A percentile compares a stretch with the other conserved stretches of the same genome.
Conservation (phyloP, 192 early-diverging fungal species). For the Rhizophagus prolifer region DNA sequence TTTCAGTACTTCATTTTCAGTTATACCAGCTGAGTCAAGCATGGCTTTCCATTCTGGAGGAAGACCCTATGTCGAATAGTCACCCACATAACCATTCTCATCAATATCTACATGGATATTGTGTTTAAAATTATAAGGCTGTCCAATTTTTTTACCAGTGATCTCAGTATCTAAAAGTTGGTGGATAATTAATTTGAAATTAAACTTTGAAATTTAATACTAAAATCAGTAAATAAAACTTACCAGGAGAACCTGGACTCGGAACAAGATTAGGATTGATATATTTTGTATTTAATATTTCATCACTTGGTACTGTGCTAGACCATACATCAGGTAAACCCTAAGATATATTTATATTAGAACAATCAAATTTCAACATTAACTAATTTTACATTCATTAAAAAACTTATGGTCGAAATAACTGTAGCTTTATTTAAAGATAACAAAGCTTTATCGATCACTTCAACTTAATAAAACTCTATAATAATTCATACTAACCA, state of each 20-base stretch:
- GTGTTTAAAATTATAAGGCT: slow-evolving; percentile 54
- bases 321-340: slow-evolving; percentile 61
- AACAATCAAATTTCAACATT: slow-evolving; percentile 5
- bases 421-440: too few species aligned
- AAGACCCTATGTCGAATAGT: slow-evolving; percentile 38
- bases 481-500: slow-evolving; percentile 35
- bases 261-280: slow-evolving; percentile 57
- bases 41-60: slow-evolving; percentile 50
- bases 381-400: neutral
- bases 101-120: slow-evolving; percentile 53
- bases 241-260: slow-evolving; percentile 28
- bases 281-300: slow-evolving; percentile 52
- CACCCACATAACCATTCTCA: slow-evolving; percentile 27
- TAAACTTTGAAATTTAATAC: slow-evolving; percentile 17
- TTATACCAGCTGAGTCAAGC: slow-evolving; percentile 44
- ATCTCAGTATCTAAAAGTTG: slow-evolving; percentile 28
- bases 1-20: slow-evolving; percentile 45
- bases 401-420: neutral
- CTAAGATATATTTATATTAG: slow-evolving; percentile 18
- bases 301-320: slow-evolving; percentile 51
- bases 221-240: slow-evolving; percentile 12
- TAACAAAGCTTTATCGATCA: too few species aligned
- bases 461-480: neutral
- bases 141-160: slow-evolving; percentile 40
- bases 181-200: neutral